These are phyloP conservation scores for Daldinia sp. DNA, from an alignment of 2,329 filamentous ascomycete species.

Conservation along the genomic window DNA sequence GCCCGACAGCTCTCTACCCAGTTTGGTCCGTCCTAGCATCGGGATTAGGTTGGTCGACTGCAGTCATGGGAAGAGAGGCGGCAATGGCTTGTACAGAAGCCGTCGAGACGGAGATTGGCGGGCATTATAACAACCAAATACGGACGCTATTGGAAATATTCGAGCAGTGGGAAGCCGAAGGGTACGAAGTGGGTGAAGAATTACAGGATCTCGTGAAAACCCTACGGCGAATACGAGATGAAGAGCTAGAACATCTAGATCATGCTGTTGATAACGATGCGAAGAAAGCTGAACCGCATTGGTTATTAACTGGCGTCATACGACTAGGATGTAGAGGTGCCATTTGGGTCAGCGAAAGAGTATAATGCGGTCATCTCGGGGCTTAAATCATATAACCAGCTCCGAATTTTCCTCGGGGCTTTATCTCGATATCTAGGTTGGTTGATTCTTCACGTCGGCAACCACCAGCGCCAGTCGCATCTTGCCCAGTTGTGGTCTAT, in stretches of 20 bases:
- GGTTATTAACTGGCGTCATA: conserved; percentile 86
- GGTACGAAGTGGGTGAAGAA: conserved; percentile 83
- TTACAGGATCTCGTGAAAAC: conserved; percentile 75
- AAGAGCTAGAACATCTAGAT: conserved; percentile 96
- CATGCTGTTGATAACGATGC: conserved; percentile 94
- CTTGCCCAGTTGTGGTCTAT: neutral
- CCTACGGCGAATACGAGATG: conserved; percentile 85
- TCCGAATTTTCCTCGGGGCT: neutral
- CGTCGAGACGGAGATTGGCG: conserved; percentile 96
- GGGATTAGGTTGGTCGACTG: conserved; percentile 87
- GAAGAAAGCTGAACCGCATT: conserved; percentile 88
- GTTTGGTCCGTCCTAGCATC: conserved; percentile 85
- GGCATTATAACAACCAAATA: conserved; percentile 95
- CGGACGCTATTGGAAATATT: conserved; percentile 83
- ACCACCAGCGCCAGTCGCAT: neutral
- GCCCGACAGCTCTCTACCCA: conserved; percentile 92
- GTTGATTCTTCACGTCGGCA: neutral
- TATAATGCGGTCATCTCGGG: conserved; percentile 52
- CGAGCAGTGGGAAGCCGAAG: conserved; percentile 74
- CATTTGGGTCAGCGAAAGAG: conserved; percentile 87
- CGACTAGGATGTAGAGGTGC: conserved; percentile 89
- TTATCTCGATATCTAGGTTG: neutral
- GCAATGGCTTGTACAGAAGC: conserved; percentile 99
- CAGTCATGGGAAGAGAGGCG: conserved; percentile 86
- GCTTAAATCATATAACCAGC: neutral